A percentile compares a stretch with the other conserved stretches of the same genome.
Evolutionary conservation across 2,329 filamentous ascomycete species (phyloP).

Genomic region (Akanthomyces dipterigenus): DNA sequence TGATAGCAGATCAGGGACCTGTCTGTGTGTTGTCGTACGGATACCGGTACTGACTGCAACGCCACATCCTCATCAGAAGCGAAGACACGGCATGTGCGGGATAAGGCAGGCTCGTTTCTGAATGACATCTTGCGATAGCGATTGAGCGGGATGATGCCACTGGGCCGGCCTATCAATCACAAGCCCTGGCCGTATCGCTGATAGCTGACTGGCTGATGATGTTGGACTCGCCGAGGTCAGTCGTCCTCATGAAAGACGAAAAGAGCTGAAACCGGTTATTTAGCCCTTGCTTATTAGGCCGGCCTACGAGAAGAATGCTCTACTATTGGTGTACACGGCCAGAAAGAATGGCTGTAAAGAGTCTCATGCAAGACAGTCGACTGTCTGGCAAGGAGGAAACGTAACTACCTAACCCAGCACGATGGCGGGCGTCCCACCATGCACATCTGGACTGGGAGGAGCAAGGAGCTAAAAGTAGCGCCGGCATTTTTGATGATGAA

Average conservation of each 20-base stretch:
- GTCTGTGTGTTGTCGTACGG: neutral
- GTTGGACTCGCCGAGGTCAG: neutral
- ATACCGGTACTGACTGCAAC: neutral
- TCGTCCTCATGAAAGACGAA: neutral
- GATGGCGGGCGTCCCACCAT: neutral
- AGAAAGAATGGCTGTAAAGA: too few relatives aligned
- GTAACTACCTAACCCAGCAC: neutral
- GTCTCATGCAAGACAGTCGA: neutral
- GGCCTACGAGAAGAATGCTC: too few relatives aligned
- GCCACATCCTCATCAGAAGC: neutral
- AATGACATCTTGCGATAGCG: neutral
- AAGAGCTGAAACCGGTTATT: neutral
- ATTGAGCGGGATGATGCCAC: neutral
- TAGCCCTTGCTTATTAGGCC: too few relatives aligned
- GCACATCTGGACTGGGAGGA: neutral
- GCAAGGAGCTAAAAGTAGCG: neutral
- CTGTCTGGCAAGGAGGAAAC: neutral
- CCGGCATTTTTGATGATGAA: neutral
- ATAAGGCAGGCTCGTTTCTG: neutral
- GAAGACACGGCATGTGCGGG: neutral
- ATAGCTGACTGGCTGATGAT: neutral
- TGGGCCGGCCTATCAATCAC: neutral
- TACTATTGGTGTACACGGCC: too few relatives aligned
- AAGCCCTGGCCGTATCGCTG: neutral
- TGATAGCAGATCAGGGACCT: conserved; percentile 8